Percentiles rank a stretch among this genome's conserved stretches.
Conservation (phyloP, 2,329 filamentous ascomycete species). For the Orbilia quercus region DNA sequence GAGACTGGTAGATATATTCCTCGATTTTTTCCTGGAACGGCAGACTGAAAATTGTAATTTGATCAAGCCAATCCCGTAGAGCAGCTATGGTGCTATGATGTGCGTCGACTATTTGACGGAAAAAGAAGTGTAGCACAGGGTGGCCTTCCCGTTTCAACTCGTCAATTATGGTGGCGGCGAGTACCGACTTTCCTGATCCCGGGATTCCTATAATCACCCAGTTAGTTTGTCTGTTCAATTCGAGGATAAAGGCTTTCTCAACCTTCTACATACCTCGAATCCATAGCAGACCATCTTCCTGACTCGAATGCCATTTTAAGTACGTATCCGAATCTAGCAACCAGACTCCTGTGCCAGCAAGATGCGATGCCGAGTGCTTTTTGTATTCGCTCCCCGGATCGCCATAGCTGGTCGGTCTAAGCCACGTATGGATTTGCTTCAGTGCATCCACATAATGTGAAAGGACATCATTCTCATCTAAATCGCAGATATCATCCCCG, state of each 20-base stretch:
- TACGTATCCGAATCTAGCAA: slow-evolving; percentile 56
- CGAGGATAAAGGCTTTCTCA: neutral
- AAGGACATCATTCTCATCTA: slow-evolving; percentile 62
- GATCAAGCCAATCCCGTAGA: slow-evolving; percentile 63
- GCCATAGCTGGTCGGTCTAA: slow-evolving; percentile 61
- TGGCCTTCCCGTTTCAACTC: slow-evolving; percentile 54
- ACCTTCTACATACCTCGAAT: slow-evolving; percentile 8
- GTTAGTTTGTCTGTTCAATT: neutral
- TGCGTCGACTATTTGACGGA: slow-evolving; percentile 63
- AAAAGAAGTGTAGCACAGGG: slow-evolving; percentile 64
- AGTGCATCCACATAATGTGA: slow-evolving; percentile 58
- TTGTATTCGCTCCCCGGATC: slow-evolving; percentile 60
- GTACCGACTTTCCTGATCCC: slow-evolving; percentile 64
- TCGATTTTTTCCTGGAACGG: slow-evolving; percentile 60
- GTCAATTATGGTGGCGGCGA: slow-evolving; percentile 60
- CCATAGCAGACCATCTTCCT: slow-evolving; percentile 59
- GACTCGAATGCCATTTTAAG: slow-evolving; percentile 57
- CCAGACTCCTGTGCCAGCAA: slow-evolving; percentile 59
- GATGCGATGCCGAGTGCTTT: slow-evolving; percentile 59
- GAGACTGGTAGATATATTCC: slow-evolving; percentile 22
- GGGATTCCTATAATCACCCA: slow-evolving; percentile 62
- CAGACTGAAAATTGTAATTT: slow-evolving; percentile 61
- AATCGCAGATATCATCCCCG: slow-evolving; percentile 57
- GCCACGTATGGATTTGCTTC: slow-evolving; percentile 61
- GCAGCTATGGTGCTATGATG: slow-evolving; percentile 61